Percentiles rank a stretch among this genome's conserved stretches.
These are phyloP conservation scores for Saturnispora sanitii DNA, from an alignment of 805 yeast genomes.

Conservation along the genomic window DNA sequence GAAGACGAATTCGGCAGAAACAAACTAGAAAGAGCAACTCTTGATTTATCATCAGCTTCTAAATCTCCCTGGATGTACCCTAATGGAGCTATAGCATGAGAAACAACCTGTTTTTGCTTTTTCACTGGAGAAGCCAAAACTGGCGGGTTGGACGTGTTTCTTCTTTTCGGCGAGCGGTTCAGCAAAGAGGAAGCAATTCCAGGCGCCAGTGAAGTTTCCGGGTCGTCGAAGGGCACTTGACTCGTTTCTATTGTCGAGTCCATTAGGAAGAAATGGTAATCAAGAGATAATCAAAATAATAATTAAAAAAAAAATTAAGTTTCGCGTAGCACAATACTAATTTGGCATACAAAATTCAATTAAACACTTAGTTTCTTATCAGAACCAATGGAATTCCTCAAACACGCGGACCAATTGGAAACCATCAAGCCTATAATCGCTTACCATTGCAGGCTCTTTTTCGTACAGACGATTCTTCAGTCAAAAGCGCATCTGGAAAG, in stretches of 20 bases:
- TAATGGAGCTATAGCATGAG: conserved; percentile 41
- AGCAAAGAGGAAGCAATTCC: too few relatives aligned
- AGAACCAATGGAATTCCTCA: conserved; percentile 30
- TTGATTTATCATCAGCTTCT: conserved; percentile 20
- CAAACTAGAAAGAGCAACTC: conserved; percentile 37
- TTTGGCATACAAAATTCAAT: neutral
- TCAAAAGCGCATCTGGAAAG: conserved; percentile 48
- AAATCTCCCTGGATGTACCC: conserved; percentile 12
- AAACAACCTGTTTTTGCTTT: conserved; percentile 34
- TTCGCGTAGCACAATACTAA: neutral
- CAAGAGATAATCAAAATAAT: too few relatives aligned
- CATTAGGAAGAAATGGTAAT: too few relatives aligned
- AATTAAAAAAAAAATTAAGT: too few relatives aligned
- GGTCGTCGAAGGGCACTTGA: conserved; percentile 22
- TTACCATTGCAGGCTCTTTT: conserved; percentile 63
- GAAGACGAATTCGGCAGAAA: conserved; percentile 36
- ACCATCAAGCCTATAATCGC: conserved; percentile 55
- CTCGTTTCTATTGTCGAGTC: conserved; percentile 1
- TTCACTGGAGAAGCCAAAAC: too few relatives aligned
- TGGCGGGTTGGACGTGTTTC: too few relatives aligned
- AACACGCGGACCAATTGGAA: conserved; percentile 49
- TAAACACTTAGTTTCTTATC: neutral
- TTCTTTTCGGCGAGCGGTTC: too few relatives aligned
- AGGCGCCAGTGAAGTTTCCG: conserved; percentile 22
- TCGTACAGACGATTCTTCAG: conserved; percentile 61